Evolutionary conservation across 768 basidiomycete species (phyloP).

Genomic region (Tulasnella sp.): DNA sequence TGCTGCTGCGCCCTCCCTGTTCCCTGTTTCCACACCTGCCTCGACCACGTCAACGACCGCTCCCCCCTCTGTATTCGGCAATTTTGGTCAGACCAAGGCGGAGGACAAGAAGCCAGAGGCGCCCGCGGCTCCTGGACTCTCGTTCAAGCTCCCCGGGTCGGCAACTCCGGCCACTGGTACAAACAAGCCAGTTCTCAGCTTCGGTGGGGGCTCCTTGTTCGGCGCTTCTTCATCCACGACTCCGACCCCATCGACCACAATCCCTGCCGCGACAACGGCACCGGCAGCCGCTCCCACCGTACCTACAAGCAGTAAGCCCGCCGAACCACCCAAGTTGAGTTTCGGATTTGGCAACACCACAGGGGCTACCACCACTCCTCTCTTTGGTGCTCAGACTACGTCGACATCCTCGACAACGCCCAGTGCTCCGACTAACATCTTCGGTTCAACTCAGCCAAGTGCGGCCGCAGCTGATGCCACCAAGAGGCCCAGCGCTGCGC

Average conservation of each 20-base stretch:
- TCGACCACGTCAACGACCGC: not conserved
- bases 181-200: not conserved
- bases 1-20: not conserved
- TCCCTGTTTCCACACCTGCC: not conserved
- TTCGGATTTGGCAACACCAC: slow-evolving; percentile 31
- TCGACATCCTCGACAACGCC: not conserved
- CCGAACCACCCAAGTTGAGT: not conserved
- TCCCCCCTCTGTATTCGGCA: not conserved
- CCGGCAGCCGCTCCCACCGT: not conserved
- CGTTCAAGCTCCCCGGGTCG: not conserved
- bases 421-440: not conserved
- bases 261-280: not conserved
- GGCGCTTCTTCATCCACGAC: not conserved
- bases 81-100: not conserved
- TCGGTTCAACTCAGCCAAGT: slow-evolving; percentile 1
- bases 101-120: not conserved
- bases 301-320: not conserved
- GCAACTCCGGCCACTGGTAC: not conserved
- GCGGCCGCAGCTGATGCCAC: slow-evolving; percentile 32
- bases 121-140: not conserved
- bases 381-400: slow-evolving; percentile 23
- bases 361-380: slow-evolving; percentile 30
- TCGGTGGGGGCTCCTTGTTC: not conserved
- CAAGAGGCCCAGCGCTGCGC: slow-evolving; percentile 28
- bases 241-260: not conserved